Conservation (phyloP, 257 asterid species). For the Solanum ahanhuiri region DNA sequence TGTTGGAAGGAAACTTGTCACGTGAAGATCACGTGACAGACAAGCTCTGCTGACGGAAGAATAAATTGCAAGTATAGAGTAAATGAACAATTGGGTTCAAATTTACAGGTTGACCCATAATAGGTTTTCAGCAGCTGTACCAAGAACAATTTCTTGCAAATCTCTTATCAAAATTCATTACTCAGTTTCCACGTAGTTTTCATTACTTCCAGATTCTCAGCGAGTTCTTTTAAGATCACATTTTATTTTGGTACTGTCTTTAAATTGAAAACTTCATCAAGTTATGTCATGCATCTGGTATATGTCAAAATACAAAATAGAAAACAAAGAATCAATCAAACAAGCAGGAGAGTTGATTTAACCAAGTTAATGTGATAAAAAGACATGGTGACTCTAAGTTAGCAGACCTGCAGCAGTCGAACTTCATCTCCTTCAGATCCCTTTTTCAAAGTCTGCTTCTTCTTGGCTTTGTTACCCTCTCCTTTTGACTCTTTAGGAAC, state of each 20-base stretch:
- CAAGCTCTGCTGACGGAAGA: background rate
- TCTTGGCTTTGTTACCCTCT: slow-evolving; percentile 26
- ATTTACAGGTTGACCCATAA: background rate
- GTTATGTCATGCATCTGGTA: background rate
- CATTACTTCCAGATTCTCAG: background rate
- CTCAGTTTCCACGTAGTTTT: background rate
- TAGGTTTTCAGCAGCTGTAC: background rate
- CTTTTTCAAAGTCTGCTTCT: slow-evolving; percentile 40
- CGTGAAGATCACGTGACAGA: background rate
- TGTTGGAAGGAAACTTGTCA: background rate
- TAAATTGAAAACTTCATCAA: background rate
- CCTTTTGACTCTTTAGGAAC: slow-evolving; percentile 34
- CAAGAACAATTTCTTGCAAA: background rate
- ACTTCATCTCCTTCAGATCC: slow-evolving; percentile 94
- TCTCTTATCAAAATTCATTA: background rate
- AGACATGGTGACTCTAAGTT: background rate
- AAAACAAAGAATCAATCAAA: background rate
- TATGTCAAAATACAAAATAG: background rate
- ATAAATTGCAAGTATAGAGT: background rate
- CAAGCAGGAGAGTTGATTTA: background rate
- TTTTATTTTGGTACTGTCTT: background rate
- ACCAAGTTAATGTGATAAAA: background rate
- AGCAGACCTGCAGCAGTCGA: slow-evolving; percentile 65
- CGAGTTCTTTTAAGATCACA: background rate
- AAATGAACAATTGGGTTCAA: background rate